Evolutionary conservation across 202 grass and related monocot species (phyloP).

Genomic region (Schoenoplectus triqueter): DNA sequence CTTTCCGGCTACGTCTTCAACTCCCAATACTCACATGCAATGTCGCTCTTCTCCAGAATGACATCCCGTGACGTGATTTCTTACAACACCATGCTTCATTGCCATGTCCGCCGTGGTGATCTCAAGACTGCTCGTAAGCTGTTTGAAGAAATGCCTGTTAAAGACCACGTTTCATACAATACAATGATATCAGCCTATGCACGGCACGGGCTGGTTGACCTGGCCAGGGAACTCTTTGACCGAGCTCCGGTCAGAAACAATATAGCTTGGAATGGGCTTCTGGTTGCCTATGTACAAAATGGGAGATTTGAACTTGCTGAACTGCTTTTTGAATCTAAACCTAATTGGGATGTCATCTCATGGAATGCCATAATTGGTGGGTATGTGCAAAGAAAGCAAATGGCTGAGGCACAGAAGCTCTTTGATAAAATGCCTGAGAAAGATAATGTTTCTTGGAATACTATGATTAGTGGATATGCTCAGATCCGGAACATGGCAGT

Average conservation of each 20-base stretch:
- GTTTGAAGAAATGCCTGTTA: constrained; percentile 42
- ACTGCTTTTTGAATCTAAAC: constrained; percentile 65
- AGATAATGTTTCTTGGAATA: constrained; percentile 86
- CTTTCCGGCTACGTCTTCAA: constrained; percentile 52
- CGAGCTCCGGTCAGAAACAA: constrained; percentile 62
- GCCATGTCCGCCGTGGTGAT: constrained; percentile 46
- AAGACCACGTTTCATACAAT: constrained; percentile 57
- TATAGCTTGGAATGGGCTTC: constrained; percentile 76
- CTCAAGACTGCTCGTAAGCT: constrained; percentile 36
- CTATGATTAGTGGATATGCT: constrained; percentile 73
- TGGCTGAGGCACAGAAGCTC: constrained; percentile 53
- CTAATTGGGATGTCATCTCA: constrained; percentile 67
- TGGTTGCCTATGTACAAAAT: constrained; percentile 66
- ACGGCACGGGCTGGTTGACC: constrained; percentile 51
- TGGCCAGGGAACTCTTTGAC: constrained; percentile 68
- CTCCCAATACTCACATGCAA: constrained; percentile 37
- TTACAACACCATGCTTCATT: constrained; percentile 66
- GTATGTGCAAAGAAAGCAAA: constrained; percentile 61
- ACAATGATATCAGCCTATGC: constrained; percentile 56
- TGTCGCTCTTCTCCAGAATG: constrained; percentile 51
- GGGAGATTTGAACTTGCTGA: constrained; percentile 64
- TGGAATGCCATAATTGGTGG: constrained; percentile 87
- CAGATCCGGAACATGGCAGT: constrained; percentile 59
- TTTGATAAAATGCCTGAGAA: constrained; percentile 66
- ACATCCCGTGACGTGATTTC: constrained; percentile 65